Conservation (phyloP, 371 early-diverging fungal species). For the Rhizopus sp. region DNA sequence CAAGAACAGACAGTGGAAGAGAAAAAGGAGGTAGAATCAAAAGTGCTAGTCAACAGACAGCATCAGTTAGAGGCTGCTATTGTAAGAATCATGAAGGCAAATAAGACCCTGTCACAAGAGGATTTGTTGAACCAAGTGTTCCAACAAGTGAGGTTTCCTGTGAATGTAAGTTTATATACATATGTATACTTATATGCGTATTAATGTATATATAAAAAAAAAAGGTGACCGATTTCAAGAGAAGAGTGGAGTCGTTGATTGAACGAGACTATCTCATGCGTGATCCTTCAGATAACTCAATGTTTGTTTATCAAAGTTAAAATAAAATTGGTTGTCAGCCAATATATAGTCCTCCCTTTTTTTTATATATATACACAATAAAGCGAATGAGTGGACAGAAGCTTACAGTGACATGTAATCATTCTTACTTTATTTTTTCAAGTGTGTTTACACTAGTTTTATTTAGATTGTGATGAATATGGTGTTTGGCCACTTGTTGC, state of each 20-base stretch:
- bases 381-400: constrained; percentile 27
- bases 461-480: constrained; percentile 73
- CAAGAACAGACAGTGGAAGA: constrained; percentile 79
- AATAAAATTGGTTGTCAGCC: background rate
- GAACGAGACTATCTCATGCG: constrained; percentile 91
- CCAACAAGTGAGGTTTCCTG: constrained; percentile 75
- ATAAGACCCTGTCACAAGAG: constrained; percentile 69
- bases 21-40: constrained; percentile 66
- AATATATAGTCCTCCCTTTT: background rate
- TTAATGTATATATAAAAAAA: constrained; percentile 8
- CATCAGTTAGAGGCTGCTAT: constrained; percentile 93
- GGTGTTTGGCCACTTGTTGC: constrained; percentile 77
- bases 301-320: constrained; percentile 33
- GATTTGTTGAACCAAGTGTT: constrained; percentile 74
- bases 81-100: constrained; percentile 93
- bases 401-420: constrained; percentile 31
- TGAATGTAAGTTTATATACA: constrained; percentile 56
- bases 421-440: background rate
- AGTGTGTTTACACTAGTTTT: background rate
- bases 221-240: constrained; percentile 81
- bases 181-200: background rate
- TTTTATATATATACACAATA: background rate
- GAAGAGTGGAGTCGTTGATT: constrained; percentile 88
- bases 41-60: constrained; percentile 80
- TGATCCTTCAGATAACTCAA: constrained; percentile 50